A percentile compares a stretch with the other conserved stretches of the same genome.
Conservation (phyloP, 2,329 filamentous ascomycete genomes). For the Ophiostoma ips region DNA sequence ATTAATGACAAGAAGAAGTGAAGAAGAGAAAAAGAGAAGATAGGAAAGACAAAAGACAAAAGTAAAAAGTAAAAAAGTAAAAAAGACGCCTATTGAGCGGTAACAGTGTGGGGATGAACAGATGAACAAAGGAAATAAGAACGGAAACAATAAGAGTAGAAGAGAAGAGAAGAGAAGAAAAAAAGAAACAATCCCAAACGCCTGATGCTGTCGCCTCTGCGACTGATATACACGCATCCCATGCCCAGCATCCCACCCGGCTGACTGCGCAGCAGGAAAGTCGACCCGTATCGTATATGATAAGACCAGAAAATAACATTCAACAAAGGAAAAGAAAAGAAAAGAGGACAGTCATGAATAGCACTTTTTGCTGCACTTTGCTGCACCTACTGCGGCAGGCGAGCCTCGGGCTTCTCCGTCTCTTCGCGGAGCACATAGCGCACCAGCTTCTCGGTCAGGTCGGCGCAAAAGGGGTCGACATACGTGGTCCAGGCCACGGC, state of each 20-base stretch:
- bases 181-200: not conserved
- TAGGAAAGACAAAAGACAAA: not conserved
- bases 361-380: not conserved
- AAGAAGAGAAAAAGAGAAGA: not conserved
- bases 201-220: constrained; percentile 3
- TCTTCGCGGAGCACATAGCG: constrained; percentile 12
- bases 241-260: not conserved
- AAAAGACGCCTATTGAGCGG: not conserved
- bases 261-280: not conserved
- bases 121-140: not conserved
- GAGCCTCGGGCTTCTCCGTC: constrained; percentile 13
- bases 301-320: not conserved
- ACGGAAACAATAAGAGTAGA: not conserved
- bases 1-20: no score
- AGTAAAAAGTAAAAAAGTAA: not conserved
- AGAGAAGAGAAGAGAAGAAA: not conserved
- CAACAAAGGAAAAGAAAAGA: not conserved
- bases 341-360: not conserved
- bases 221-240: not conserved
- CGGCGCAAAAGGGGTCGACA: constrained; percentile 37
- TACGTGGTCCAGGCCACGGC: constrained; percentile 38
- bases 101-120: not conserved
- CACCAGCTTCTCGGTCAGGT: constrained; percentile 26
- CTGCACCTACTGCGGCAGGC: constrained; percentile 3
- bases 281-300: not conserved